phyloP scores from a whole-genome alignment of 352 stramenopile genomes.

The Pythium rishiriense region DNA sequence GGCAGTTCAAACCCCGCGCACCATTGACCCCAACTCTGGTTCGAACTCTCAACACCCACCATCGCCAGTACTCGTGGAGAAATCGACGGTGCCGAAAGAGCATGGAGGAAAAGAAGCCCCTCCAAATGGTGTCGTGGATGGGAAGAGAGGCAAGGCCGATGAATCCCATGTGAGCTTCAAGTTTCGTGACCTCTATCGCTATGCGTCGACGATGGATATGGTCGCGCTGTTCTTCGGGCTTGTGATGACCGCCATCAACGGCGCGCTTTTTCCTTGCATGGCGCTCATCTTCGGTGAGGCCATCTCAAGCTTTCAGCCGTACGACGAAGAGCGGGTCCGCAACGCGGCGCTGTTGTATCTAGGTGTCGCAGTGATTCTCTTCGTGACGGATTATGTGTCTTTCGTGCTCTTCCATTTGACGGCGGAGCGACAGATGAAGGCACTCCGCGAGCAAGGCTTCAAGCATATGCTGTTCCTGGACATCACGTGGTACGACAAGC shows the following conservation, averaged over 20 bases:
- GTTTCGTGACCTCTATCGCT: slow-evolving; percentile 33
- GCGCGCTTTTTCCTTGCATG: slow-evolving; percentile 40
- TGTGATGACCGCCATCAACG: slow-evolving; percentile 33
- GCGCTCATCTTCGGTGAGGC: slow-evolving; percentile 40
- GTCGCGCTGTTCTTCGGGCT: slow-evolving; percentile 28
- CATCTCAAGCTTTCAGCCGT: slow-evolving; percentile 33
- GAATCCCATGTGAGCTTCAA: slow-evolving; percentile 12
- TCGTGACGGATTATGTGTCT: slow-evolving; percentile 35
- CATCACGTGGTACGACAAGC: slow-evolving; percentile 29
- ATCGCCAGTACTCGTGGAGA: slow-evolving; percentile 16
- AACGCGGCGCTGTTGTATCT: slow-evolving; percentile 23
- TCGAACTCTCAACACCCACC: slow-evolving; percentile 13
- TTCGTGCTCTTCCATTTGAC: slow-evolving; percentile 32
- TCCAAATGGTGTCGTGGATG: neutral
- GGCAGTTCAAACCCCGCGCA: slow-evolving; percentile 18
- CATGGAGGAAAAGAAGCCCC: neutral
- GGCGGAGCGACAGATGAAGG: slow-evolving; percentile 33
- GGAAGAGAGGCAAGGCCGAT: neutral
- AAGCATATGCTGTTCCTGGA: slow-evolving; percentile 27
- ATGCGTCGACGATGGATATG: slow-evolving; percentile 26
- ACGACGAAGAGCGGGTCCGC: slow-evolving; percentile 23
- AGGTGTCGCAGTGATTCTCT: slow-evolving; percentile 25
- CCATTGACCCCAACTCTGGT: neutral
- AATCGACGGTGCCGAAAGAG: neutral
- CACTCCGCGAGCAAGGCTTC: slow-evolving; percentile 19